Percentiles rank a stretch among this genome's conserved stretches.
Conservation (phyloP, 2,329 filamentous ascomycete genomes). For the Fusarium longipes region DNA sequence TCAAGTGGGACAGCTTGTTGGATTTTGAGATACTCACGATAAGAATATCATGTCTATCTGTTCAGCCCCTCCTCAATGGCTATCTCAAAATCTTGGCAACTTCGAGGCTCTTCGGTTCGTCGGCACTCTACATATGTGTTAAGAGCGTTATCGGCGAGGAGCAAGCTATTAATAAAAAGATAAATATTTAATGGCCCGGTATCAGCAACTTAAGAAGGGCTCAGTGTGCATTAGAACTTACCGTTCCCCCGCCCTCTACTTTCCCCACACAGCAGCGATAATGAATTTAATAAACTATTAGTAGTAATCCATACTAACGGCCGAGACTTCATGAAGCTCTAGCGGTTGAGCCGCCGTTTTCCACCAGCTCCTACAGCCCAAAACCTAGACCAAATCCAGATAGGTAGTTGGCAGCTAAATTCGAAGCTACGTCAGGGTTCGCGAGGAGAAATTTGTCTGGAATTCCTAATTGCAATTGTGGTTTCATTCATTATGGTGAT, state of each 20-base stretch:
- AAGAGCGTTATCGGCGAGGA: neutral
- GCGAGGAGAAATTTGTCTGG: neutral
- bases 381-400: slow-evolving; percentile 11
- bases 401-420: slow-evolving; percentile 11
- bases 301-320: too few species aligned
- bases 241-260: slow-evolving; percentile 15
- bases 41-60: neutral
- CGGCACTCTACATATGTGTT: neutral
- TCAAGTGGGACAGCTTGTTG: slow-evolving; percentile 21
- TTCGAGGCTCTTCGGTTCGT: neutral
- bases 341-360: slow-evolving; percentile 29
- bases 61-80: neutral
- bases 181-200: neutral
- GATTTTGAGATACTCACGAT: slow-evolving; percentile 9
- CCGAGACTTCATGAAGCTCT: slow-evolving; percentile 13
- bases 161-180: neutral
- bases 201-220: neutral
- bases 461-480: slow-evolving; percentile 4
- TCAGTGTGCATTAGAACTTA: neutral
- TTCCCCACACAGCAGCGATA: slow-evolving; percentile 26
- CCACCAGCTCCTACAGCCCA: slow-evolving; percentile 10
- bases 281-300: slow-evolving; percentile 11
- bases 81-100: neutral
- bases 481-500: slow-evolving; percentile 3
- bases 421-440: slow-evolving; percentile 13